Conservation (phyloP, 257 asterid species). For the Solanum neorickii region DNA sequence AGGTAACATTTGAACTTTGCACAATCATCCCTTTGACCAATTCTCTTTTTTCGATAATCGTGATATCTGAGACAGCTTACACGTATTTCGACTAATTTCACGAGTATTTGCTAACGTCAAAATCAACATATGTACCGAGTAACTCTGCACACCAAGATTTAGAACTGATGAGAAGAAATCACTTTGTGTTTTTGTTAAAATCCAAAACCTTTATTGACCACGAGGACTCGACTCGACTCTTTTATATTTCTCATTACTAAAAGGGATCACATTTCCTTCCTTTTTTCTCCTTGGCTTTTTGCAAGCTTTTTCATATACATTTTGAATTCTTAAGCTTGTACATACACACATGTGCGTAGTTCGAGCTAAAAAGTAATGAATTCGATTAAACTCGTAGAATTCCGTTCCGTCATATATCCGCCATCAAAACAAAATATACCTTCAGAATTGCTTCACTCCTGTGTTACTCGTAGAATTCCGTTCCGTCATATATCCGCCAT, state of each 20-base stretch:
- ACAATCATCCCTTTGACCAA: not conserved
- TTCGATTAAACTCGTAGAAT: not conserved
- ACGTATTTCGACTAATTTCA: not conserved
- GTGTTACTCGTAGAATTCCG: not conserved
- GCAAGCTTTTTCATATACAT: not conserved
- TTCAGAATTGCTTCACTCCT: not conserved
- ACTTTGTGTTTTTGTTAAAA: not conserved
- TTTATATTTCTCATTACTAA: not conserved
- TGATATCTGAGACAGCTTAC: not conserved
- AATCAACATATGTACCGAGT: not conserved
- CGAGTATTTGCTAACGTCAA: not conserved
- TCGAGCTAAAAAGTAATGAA: not conserved
- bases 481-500: too few species aligned
- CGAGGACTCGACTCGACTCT: not conserved
- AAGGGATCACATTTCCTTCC: not conserved
- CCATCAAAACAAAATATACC: not conserved
- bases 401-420: too few species aligned
- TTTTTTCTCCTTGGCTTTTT: not conserved
- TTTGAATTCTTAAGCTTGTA: not conserved
- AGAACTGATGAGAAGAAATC: not conserved
- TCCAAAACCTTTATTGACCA: not conserved
- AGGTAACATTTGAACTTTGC: slow-evolving; percentile 2
- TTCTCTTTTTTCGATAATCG: not conserved
- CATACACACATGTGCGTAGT: not conserved
- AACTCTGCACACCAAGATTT: not conserved